Evolutionary conservation across 2,329 filamentous ascomycete species (phyloP), one percentile per base, ranked within the genome.

Genomic region (Sclerotinia borealis): DNA sequence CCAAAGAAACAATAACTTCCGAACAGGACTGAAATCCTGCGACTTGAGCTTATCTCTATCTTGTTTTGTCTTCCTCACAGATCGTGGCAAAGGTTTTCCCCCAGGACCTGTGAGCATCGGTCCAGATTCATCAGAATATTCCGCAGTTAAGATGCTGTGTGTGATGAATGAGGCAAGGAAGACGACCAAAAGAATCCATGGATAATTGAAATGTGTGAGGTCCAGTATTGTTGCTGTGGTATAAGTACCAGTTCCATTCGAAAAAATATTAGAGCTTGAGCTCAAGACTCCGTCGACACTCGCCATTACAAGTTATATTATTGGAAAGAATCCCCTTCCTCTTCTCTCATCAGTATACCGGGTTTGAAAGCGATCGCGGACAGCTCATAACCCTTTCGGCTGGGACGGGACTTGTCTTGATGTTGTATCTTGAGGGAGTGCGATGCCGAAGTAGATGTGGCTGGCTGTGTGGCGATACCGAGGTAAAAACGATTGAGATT

Each of bases 1-100:
- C 80, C 86, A 91, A 72, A 88, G 85, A 76, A 96, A 96, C 55
- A 91, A 79, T 43, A 85, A 80, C 75, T 90, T 91, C 69, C 86
- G 81, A 52, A 81, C 79, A n/a, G 79, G 82, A 66, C 87, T 88
- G 75, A 92, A 86, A 69, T 85, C 68, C 69, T 72, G 70, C 73
- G 75, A 69, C 67, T 78, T 78, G 65, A 77, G 77, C 31, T 71
- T 69, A 67, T 77, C 75, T 59, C 74, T 74, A 65, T 78, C 76
- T 70, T 80, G 79, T 67, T 79, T 78, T 74, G 80, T 72, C 64
- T 69, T 69, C 69, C 63, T 73, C 70, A 71, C 76, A 72, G 71
- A 68, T 13, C 65, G 69, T 45, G 92, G 92, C 61, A 97, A 80
- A 39, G 92, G 92, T 75, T 96, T 93, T 69, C 93, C 93, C 63